phyloP scores from a whole-genome alignment of 73 alveolate genomes.

The Durusdinium trenchii region DNA sequence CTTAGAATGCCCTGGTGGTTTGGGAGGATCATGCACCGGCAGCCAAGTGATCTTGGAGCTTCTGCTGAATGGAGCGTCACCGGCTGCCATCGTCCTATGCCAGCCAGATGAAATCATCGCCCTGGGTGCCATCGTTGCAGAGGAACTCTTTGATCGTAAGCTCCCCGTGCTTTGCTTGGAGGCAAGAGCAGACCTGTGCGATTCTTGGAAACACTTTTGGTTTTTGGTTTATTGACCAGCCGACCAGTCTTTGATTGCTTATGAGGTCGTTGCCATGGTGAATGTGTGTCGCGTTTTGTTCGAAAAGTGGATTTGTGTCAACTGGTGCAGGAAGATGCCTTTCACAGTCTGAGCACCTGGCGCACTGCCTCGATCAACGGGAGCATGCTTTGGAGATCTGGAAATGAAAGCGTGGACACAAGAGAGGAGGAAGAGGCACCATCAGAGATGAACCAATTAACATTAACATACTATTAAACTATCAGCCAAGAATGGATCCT shows the following conservation, averaged over 20 bases:
- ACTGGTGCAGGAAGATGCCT: constrained; percentile 7
- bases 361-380: constrained; percentile 1
- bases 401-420: no score
- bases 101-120: constrained; percentile 82
- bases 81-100: constrained; percentile 70
- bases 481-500: no score
- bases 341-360: constrained; percentile 17
- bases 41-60: constrained; percentile 91
- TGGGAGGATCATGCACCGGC: constrained; percentile 93
- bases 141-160: constrained; percentile 44
- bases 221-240: no score
- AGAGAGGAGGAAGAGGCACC: no score
- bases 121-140: constrained; percentile 87
- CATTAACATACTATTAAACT: no score
- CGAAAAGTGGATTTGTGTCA: no score
- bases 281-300: no score
- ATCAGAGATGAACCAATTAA: no score
- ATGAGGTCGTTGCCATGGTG: no score
- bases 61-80: constrained; percentile 36
- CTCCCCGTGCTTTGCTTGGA: constrained; percentile 63
- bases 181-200: neutral
- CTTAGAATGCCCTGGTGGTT: neutral
- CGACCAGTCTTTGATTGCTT: no score
- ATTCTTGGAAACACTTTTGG: neutral
- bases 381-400: neutral